Conservation (phyloP, 768 basidiomycete species). For the Psilocybe tampanensis region DNA sequence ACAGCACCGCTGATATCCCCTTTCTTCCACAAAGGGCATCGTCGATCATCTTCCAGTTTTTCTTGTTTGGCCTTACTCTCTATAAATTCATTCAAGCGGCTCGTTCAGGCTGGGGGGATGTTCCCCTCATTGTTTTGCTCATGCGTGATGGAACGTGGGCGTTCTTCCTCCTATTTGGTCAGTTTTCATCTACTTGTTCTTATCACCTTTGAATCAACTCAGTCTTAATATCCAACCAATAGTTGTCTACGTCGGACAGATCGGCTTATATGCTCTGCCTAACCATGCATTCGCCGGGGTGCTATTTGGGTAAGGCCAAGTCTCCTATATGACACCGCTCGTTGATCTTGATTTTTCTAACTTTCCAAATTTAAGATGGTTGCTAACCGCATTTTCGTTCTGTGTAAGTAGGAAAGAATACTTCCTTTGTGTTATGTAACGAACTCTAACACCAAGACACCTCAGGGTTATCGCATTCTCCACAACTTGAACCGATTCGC, state of each 20-base stretch:
- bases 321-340: not conserved
- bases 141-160: conserved; percentile 50
- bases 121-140: conserved; percentile 40
- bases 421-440: not conserved
- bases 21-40: conserved; percentile 23
- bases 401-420: conserved; percentile 21
- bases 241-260: conserved; percentile 30
- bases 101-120: conserved; percentile 41
- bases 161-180: conserved; percentile 43
- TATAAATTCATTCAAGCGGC: conserved; percentile 36
- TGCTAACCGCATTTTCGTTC: conserved; percentile 36
- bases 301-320: conserved; percentile 30
- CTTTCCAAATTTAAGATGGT: conserved; percentile 28
- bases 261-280: conserved; percentile 25
- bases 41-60: conserved; percentile 37
- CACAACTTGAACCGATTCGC: conserved; percentile 33
- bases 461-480: conserved; percentile 39
- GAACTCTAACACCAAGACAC: not conserved
- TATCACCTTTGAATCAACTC: not conserved
- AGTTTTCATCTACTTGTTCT: not conserved
- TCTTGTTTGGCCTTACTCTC: conserved; percentile 40
- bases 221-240: not conserved
- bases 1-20: not conserved
- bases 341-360: not conserved
- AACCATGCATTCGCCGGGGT: conserved; percentile 30